Evolutionary conservation across 192 early-diverging fungal species (phyloP).

Genomic region (Entophlyctis luteolus): DNA sequence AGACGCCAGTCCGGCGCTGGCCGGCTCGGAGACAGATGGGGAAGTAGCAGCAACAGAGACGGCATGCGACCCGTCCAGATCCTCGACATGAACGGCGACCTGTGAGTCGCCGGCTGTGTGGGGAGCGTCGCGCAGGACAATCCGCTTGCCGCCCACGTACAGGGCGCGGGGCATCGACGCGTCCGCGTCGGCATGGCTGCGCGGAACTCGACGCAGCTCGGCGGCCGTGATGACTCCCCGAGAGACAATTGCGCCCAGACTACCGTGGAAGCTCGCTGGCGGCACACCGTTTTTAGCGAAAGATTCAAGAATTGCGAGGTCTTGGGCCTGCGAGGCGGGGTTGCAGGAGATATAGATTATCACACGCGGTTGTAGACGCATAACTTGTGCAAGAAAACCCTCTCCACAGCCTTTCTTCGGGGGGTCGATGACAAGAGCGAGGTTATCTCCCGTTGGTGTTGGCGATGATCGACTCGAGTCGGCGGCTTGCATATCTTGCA

Average conservation of each 20-base stretch:
- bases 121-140: neutral
- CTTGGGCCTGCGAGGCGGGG: conserved; percentile 57
- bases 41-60: neutral
- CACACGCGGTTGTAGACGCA: conserved; percentile 61
- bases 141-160: conserved; percentile 26
- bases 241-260: neutral
- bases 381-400: conserved; percentile 64
- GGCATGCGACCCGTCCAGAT: neutral
- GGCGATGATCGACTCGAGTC: neutral
- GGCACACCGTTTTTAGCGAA: conserved; percentile 15
- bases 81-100: neutral
- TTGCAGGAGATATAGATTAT: conserved; percentile 72
- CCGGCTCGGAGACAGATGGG: neutral
- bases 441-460: conserved; percentile 29
- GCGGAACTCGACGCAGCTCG: too few relatives aligned
- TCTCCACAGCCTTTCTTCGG: conserved; percentile 63
- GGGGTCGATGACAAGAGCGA: conserved; percentile 70
- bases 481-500: neutral
- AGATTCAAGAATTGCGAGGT: conserved; percentile 46
- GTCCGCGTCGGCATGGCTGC: too few relatives aligned
- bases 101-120: too few relatives aligned
- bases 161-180: too few relatives aligned
- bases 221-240: too few relatives aligned
- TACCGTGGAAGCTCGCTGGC: neutral
- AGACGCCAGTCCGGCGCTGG: neutral